Conservation (phyloP, 116 monocot species). For the Phalaenopsis hybrid region DNA sequence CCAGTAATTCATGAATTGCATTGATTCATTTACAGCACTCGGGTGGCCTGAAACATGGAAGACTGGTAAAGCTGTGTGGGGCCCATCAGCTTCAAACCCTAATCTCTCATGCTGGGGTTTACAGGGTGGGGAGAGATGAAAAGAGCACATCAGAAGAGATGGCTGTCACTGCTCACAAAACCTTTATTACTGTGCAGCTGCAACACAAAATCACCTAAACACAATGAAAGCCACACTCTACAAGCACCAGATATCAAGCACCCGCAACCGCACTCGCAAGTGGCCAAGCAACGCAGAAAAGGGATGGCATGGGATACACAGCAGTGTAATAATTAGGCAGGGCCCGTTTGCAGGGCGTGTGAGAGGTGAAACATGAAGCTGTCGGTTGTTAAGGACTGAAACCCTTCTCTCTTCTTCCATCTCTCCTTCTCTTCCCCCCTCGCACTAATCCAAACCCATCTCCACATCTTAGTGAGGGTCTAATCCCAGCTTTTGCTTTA, state of each 20-base stretch:
- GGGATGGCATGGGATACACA: not conserved
- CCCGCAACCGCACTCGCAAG: not conserved
- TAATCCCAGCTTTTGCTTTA: not conserved
- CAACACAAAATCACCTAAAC: not conserved
- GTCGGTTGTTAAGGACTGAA: conserved; percentile 24
- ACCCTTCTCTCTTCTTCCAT: not conserved
- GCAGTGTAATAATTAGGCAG: not conserved
- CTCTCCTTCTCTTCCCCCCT: not conserved
- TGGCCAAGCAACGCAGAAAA: not conserved
- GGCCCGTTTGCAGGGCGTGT: conserved; percentile 20
- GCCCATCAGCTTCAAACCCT: too few relatives aligned
- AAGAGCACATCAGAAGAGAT: not conserved
- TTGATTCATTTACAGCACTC: too few relatives aligned
- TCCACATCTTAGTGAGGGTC: not conserved
- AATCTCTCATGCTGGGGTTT: too few relatives aligned
- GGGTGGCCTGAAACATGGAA: too few relatives aligned
- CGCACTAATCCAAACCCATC: not conserved
- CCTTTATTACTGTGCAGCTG: not conserved
- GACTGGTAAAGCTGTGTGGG: too few relatives aligned
- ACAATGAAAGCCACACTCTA: not conserved
- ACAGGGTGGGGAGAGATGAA: too few relatives aligned
- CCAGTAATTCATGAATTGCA: too few relatives aligned
- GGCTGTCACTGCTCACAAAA: not conserved
- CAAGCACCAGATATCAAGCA: not conserved
- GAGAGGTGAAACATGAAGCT: conserved; percentile 23